phyloP scores from a whole-genome alignment of 2,329 filamentous ascomycete genomes.

The Ceratocystis smalleyi region DNA sequence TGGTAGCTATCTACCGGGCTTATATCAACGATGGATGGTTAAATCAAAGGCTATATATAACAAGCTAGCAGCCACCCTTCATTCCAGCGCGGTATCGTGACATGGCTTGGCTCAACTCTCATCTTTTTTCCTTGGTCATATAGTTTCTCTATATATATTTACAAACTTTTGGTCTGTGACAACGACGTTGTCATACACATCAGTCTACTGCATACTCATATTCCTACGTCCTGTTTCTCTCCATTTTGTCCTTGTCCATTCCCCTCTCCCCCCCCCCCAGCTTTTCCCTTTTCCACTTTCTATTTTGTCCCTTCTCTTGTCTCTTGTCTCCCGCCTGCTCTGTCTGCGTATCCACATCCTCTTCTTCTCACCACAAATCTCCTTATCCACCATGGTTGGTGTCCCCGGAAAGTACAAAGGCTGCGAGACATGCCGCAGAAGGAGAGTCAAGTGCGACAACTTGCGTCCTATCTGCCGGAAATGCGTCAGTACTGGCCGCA shows the following conservation, averaged over 20 bases:
- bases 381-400: slow-evolving; percentile 35
- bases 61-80: neutral
- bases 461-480: slow-evolving; percentile 44
- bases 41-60: slow-evolving; percentile 1
- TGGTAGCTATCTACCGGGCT: neutral
- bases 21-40: neutral
- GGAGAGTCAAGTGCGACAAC: slow-evolving; percentile 50
- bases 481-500: slow-evolving; percentile 40
- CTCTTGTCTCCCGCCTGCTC: neutral
- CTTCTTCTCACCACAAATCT: neutral
- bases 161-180: neutral
- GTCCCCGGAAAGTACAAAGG: slow-evolving; percentile 50
- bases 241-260: neutral
- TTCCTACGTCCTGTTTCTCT: neutral
- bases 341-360: neutral
- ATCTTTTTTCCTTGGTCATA: neutral
- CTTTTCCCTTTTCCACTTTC: neutral
- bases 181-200: neutral
- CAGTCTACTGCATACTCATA: neutral
- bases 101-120: neutral
- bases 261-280: neutral
- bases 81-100: neutral
- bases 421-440: slow-evolving; percentile 44
- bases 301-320: neutral
- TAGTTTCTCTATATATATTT: neutral